phyloP scores from a whole-genome alignment of 768 basidiomycete species.

The Tylopilus sp. region DNA sequence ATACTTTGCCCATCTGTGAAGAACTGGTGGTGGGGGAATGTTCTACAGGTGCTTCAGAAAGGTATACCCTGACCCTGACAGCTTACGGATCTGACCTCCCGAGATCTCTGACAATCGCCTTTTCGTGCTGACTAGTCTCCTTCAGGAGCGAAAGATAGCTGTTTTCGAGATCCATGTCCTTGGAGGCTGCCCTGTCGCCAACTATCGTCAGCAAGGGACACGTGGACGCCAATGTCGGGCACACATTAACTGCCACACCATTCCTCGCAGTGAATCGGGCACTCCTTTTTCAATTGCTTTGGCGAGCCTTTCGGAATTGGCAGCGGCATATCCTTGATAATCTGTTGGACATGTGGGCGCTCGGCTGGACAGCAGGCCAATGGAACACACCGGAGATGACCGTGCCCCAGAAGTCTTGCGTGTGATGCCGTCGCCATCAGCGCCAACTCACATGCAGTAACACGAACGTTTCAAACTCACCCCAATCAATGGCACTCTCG shows the following conservation, averaged over 20 bases:
- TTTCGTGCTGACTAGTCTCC: constrained; percentile 85
- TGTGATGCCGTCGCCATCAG: constrained; percentile 7
- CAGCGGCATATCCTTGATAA: constrained; percentile 84
- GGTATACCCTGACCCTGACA: background rate
- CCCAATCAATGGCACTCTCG: constrained; percentile 70
- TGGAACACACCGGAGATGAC: constrained; percentile 76
- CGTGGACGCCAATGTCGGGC: constrained; percentile 12
- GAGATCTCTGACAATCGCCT: constrained; percentile 89
- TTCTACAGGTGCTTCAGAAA: constrained; percentile 44
- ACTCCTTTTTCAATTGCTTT: constrained; percentile 91
- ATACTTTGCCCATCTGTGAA: constrained; percentile 93
- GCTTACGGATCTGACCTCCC: constrained; percentile 52
- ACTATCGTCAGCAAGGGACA: constrained; percentile 11
- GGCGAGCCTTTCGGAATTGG: constrained; percentile 74
- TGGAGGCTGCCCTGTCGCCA: constrained; percentile 79
- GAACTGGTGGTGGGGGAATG: constrained; percentile 95
- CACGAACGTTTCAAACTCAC: constrained; percentile 38
- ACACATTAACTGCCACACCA: constrained; percentile 97
- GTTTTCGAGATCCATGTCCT: constrained; percentile 81
- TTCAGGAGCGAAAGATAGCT: constrained; percentile 81
- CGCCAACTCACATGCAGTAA: background rate
- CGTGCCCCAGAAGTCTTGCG: constrained; percentile 89
- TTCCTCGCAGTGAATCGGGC: constrained; percentile 81
- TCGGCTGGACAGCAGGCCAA: background rate
- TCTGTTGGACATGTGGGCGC: constrained; percentile 42